Evolutionary conservation across 192 early-diverging fungal species (phyloP).

Genomic region (Entrophospora sp.): DNA sequence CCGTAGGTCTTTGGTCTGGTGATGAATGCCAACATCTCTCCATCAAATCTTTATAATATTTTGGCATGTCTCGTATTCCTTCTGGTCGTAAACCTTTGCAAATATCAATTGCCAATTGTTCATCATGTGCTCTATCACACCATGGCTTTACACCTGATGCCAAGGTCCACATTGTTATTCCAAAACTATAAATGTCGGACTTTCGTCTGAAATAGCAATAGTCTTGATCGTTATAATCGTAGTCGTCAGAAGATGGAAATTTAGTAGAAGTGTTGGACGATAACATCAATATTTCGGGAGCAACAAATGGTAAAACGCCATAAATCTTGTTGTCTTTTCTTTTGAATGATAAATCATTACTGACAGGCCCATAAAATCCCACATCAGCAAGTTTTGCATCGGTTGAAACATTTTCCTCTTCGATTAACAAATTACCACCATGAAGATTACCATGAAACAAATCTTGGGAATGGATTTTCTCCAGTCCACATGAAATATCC

Average conservation of each 20-base stretch:
- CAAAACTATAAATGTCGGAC: neutral
- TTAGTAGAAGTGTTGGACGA: too few species aligned
- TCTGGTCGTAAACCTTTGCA: neutral
- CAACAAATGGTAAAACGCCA: neutral
- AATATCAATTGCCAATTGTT: neutral
- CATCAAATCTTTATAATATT: neutral
- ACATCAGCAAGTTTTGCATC: neutral
- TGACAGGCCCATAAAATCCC: neutral
- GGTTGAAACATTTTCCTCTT: neutral
- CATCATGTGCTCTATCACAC: neutral
- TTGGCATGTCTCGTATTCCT: neutral
- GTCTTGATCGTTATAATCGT: too few species aligned
- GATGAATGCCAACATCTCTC: conserved; percentile 7
- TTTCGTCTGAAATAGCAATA: neutral
- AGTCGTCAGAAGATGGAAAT: too few species aligned
- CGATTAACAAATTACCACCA: neutral
- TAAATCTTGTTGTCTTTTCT: neutral
- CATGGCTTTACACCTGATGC: neutral
- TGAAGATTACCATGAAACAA: neutral
- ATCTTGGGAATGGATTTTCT: neutral
- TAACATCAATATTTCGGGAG: neutral
- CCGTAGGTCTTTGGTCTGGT: too few species aligned
- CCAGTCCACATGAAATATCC: neutral
- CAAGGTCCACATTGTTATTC: neutral
- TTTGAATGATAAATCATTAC: too few species aligned